Evolutionary conservation across 306 rosid species (phyloP), one percentile per base, ranked within the genome.

Genomic region (Cicer chorassanicum): DNA sequence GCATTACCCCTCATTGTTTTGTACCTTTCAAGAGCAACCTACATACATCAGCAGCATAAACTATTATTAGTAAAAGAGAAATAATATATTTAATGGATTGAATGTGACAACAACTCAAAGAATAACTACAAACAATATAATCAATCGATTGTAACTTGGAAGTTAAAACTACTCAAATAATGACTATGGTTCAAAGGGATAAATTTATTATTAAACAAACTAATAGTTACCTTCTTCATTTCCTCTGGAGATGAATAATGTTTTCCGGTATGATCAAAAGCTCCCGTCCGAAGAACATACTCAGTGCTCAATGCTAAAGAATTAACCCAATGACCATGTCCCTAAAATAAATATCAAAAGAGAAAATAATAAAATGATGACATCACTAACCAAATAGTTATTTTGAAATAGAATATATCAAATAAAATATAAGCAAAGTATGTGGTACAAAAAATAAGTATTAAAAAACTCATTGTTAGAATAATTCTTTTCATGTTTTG

Each of bases 251-350:
- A 85, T 51, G 93, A 86, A 78, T 67, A 86, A 15, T 84, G 90
- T 85, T 92, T 92, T 74, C 89, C 84, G 12, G 96, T 90, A 87
- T 94, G 96, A 83, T 94, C 97, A 85, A 83, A 94, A 63, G 97
- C 95, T 66, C 99, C 97, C 4, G 97, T 94, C 51, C 96, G 95
- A 75, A 94, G 95, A 78, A 92, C 96, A 82, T 88, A 94, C 75
- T 94, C 97, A 0, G 99, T 92, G 84, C 99, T 94, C 82, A 94
- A 80, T 71, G 99, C 96, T 80, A 94, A 89, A 78, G 97, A 86
- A 87, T 94, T 94, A 66, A 94, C 95, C 97, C 97, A 94, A 80
- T 90, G 93, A 8, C 91, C 99, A 76, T 94, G 99, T 73, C 97
- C 99, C 99, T 91, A 68, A 60, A 84, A 77, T 34, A 78, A 72